phyloP scores from a whole-genome alignment of 345 rosid species.

The Eucalyptus curtisii region DNA sequence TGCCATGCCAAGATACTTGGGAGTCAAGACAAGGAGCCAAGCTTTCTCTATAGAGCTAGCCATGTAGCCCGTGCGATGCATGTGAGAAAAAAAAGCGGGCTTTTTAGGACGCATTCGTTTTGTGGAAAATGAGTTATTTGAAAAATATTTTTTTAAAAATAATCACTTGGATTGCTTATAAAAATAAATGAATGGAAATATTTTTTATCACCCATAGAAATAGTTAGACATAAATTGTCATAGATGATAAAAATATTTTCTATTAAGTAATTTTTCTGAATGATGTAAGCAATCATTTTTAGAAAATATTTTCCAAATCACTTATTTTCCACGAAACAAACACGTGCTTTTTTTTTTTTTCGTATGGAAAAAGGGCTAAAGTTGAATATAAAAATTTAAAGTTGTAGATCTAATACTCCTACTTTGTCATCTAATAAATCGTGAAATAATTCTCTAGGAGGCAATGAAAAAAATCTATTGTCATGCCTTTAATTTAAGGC shows the following conservation, averaged over 20 bases:
- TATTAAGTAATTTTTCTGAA: fast-evolving
- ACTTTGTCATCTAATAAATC: background rate
- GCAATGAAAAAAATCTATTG: background rate
- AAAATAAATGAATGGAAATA: fast-evolving
- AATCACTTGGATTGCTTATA: fast-evolving
- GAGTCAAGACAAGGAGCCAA: background rate
- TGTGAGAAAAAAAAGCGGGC: background rate
- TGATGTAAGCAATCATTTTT: fast-evolving
- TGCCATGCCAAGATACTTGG: background rate
- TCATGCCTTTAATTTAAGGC: fast-evolving
- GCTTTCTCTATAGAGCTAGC: background rate
- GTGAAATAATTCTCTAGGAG: background rate
- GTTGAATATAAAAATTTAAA: background rate
- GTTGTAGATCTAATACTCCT: fast-evolving
- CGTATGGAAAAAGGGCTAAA: background rate
- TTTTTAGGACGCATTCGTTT: fast-evolving
- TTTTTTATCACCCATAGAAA: fast-evolving
- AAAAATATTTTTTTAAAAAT: fast-evolving
- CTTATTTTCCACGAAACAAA: fast-evolving
- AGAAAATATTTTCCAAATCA: too few species aligned
- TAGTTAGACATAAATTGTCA: too few species aligned
- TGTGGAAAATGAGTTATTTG: fast-evolving
- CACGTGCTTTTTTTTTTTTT: background rate
- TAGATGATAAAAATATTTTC: fast-evolving
- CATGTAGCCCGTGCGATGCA: background rate